A percentile compares a stretch with the other conserved stretches of the same genome.
Evolutionary conservation across 179 eudicot genomes (phyloP).

Genomic region (Beta corolliflora): DNA sequence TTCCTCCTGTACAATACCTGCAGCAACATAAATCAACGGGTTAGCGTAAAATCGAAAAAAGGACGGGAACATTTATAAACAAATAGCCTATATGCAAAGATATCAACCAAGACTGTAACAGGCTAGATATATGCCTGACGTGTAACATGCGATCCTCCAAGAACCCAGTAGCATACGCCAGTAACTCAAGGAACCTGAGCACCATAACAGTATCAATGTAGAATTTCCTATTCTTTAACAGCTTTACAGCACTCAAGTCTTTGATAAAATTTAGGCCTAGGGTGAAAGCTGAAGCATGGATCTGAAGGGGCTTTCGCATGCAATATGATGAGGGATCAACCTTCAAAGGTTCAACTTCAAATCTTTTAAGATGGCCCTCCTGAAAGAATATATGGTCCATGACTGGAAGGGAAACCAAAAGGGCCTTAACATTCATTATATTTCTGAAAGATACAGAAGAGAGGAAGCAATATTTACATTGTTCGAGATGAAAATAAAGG

Average conservation of each 20-base stretch:
- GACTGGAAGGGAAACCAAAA: not conserved
- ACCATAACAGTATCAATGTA: not conserved
- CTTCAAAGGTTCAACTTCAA: not conserved
- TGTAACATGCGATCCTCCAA: not conserved
- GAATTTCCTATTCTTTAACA: not conserved
- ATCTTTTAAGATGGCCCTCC: not conserved
- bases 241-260: not conserved
- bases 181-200: not conserved
- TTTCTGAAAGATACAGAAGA: not conserved
- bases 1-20: constrained; percentile 99
- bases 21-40: constrained; percentile 18
- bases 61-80: not conserved
- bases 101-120: not conserved
- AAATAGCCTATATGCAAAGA: not conserved
- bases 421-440: not conserved
- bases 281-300: not conserved
- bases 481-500: not conserved
- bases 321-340: not conserved
- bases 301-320: not conserved
- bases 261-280: too few relatives aligned
- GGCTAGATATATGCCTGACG: not conserved
- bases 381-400: not conserved
- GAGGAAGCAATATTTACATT: not conserved
- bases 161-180: not conserved
- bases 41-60: constrained; percentile 1